phyloP scores from a whole-genome alignment of 306 rosid species.

The Trifolium subterraneum region DNA sequence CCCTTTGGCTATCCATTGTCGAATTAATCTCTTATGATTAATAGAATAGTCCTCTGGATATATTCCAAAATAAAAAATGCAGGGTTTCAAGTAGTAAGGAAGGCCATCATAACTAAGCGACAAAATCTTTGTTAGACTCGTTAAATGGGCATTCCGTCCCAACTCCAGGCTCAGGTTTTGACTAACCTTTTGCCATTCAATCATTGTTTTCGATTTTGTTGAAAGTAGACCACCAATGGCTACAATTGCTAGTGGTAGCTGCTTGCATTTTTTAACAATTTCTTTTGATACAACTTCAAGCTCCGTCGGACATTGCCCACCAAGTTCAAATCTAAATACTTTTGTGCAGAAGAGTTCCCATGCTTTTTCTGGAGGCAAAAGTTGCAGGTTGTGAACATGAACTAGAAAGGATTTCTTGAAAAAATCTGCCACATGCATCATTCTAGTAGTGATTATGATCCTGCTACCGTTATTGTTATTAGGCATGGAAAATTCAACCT shows the following conservation, averaged over 20 bases:
- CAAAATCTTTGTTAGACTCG: slow-evolving; percentile 11
- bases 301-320: not conserved
- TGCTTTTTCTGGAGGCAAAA: slow-evolving; percentile 4
- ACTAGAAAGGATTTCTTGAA: slow-evolving; percentile 16
- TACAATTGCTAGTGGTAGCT: slow-evolving; percentile 11
- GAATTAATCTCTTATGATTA: not conserved
- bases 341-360: slow-evolving; percentile 15
- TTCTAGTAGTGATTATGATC: slow-evolving; percentile 17
- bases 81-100: slow-evolving; percentile 9
- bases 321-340: not conserved
- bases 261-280: slow-evolving; percentile 11
- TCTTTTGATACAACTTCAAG: not conserved
- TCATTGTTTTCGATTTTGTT: not conserved
- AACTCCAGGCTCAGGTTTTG: slow-evolving; percentile 12
- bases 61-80: slow-evolving; percentile 4
- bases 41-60: slow-evolving; percentile 15
- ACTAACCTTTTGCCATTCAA: not conserved
- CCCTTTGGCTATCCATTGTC: not conserved
- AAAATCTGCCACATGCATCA: slow-evolving; percentile 8
- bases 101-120: slow-evolving; percentile 1
- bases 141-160: slow-evolving; percentile 17
- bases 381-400: slow-evolving; percentile 22
- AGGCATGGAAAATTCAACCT: slow-evolving; percentile 12
- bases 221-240: slow-evolving; percentile 22
- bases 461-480: slow-evolving; percentile 1